Conservation (phyloP, 306 rosid species). For the Vigna radiata region DNA sequence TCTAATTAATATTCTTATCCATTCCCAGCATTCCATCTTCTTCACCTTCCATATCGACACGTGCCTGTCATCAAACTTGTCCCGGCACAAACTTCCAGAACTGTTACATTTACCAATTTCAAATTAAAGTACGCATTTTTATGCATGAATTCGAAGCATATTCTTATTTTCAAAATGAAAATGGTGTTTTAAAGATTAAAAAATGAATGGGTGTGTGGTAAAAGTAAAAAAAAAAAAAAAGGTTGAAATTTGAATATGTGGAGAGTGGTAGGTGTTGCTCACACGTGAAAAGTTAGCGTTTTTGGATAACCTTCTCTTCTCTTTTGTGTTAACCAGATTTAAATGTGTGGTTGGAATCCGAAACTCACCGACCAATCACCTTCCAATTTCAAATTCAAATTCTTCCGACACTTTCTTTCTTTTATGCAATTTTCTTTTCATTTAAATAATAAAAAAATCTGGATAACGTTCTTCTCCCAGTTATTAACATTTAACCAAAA, state of each 20-base stretch:
- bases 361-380: not conserved
- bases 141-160: not conserved
- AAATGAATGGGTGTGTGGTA: too few relatives aligned
- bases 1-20: too few relatives aligned
- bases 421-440: not conserved
- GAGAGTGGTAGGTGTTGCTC: conserved; percentile 2
- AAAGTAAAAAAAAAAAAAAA: too few relatives aligned
- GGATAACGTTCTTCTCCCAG: not conserved
- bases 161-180: too few relatives aligned
- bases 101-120: too few relatives aligned
- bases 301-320: conserved; percentile 11
- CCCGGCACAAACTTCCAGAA: too few relatives aligned
- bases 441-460: not conserved
- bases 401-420: not conserved
- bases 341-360: not conserved
- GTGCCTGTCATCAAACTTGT: not conserved
- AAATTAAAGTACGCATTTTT: too few relatives aligned
- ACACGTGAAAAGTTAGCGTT: not conserved
- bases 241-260: conserved; percentile 1
- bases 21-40: too few relatives aligned
- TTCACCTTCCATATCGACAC: not conserved
- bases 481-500: not conserved
- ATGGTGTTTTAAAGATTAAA: too few relatives aligned
- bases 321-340: not conserved
- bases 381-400: not conserved